A percentile compares a stretch with the other conserved stretches of the same genome.
phyloP scores from a whole-genome alignment of 306 rosid species.

The Inga oerstediana region DNA sequence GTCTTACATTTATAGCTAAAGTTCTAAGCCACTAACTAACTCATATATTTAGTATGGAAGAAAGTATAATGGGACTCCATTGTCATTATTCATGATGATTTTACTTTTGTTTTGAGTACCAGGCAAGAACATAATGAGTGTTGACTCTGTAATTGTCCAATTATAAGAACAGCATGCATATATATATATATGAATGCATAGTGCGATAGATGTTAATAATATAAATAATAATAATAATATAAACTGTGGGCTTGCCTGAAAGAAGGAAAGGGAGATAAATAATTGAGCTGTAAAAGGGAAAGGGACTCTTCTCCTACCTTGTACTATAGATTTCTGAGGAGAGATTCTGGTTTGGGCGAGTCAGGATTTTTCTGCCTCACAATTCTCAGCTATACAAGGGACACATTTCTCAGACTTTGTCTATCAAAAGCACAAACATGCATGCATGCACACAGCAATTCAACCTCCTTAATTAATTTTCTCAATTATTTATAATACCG shows the following conservation, averaged over 20 bases:
- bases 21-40: no score
- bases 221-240: neutral
- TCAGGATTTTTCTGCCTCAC: slow-evolving; percentile 39
- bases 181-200: neutral
- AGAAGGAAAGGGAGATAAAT: neutral
- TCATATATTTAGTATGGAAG: no score
- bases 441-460: neutral
- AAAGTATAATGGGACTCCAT: neutral
- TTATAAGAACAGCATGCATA: neutral
- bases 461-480: neutral
- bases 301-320: slow-evolving; percentile 50
- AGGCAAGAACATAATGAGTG: neutral
- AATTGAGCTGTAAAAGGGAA: slow-evolving; percentile 32
- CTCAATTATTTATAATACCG: neutral
- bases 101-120: neutral
- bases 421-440: neutral
- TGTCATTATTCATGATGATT: neutral
- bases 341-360: slow-evolving; percentile 28
- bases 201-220: neutral
- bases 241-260: neutral
- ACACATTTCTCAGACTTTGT: neutral
- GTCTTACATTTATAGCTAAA: no score
- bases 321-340: slow-evolving; percentile 24
- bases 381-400: slow-evolving; percentile 28
- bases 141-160: no score